A percentile compares a stretch with the other conserved stretches of the same genome.
Conservation (phyloP, 1,139 yeast species). For the Debaryomyces sp. region DNA sequence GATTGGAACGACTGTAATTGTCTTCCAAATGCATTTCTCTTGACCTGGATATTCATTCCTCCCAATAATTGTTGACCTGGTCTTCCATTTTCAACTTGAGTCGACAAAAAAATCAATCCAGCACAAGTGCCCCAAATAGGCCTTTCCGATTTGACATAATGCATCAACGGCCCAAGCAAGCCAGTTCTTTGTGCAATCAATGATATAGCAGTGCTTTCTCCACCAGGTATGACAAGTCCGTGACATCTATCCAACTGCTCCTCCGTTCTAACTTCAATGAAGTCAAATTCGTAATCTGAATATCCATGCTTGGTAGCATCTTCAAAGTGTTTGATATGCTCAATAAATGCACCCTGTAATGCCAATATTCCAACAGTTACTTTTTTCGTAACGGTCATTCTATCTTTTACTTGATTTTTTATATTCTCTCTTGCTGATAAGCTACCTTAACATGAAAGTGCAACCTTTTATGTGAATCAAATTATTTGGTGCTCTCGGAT, state of each 20-base stretch:
- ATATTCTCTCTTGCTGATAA: neutral
- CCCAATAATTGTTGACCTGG: slow-evolving; percentile 65
- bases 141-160: slow-evolving; percentile 52
- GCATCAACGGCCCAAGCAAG: slow-evolving; percentile 56
- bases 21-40: slow-evolving; percentile 79
- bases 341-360: slow-evolving; percentile 79
- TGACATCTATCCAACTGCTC: slow-evolving; percentile 53
- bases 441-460: neutral
- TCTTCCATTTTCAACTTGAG: slow-evolving; percentile 56
- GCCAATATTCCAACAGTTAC: slow-evolving; percentile 68
- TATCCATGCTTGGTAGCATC: slow-evolving; percentile 34
- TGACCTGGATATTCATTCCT: slow-evolving; percentile 65
- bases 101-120: slow-evolving; percentile 71
- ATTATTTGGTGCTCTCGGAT: neutral
- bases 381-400: slow-evolving; percentile 17
- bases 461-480: neutral
- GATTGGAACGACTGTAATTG: slow-evolving; percentile 69
- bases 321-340: slow-evolving; percentile 61
- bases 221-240: slow-evolving; percentile 77
- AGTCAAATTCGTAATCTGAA: slow-evolving; percentile 21
- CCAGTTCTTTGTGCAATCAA: slow-evolving; percentile 69
- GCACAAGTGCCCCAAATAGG: slow-evolving; percentile 91
- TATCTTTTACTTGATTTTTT: neutral
- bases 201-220: slow-evolving; percentile 80
- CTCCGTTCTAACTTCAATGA: slow-evolving; percentile 56